Evolutionary conservation across 305 asterid genomes (phyloP).

Genomic region (Salvia sclarea): DNA sequence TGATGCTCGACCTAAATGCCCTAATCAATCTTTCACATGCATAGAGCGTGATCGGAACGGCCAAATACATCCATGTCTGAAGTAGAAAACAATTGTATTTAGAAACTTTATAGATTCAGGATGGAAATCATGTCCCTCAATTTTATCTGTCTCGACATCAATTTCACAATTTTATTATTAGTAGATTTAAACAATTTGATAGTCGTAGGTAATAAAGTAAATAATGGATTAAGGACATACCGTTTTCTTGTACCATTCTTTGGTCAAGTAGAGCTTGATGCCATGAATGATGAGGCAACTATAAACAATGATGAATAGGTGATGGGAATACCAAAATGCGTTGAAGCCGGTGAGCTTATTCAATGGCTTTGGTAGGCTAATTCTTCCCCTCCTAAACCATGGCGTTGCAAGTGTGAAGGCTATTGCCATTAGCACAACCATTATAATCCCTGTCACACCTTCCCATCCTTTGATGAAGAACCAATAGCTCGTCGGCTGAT

Average conservation of each 20-base stretch:
- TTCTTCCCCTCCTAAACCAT: conserved; percentile 59
- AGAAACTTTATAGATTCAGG: too few relatives aligned
- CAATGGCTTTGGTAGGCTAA: conserved; percentile 62
- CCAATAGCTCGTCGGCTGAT: conserved; percentile 74
- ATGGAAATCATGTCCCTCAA: too few relatives aligned
- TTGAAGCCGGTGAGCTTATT: conserved; percentile 83
- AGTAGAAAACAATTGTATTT: not conserved
- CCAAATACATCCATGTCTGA: conserved; percentile 90
- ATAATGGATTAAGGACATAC: conserved; percentile 35
- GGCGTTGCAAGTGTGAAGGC: conserved; percentile 86
- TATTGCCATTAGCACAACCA: conserved; percentile 82
- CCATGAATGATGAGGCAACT: conserved; percentile 76
- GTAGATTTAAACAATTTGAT: too few relatives aligned
- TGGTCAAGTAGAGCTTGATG: conserved; percentile 71
- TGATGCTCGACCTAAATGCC: conserved; percentile 74
- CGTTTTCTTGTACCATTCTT: conserved; percentile 80
- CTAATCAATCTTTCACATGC: conserved; percentile 68
- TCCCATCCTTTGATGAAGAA: conserved; percentile 66
- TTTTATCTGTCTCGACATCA: too few relatives aligned
- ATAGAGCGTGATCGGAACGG: conserved; percentile 58
- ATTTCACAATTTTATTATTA: too few relatives aligned
- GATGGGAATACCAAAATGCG: conserved; percentile 96
- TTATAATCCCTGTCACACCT: conserved; percentile 78
- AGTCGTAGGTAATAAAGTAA: not conserved
- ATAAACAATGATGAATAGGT: conserved; percentile 72